phyloP scores from a whole-genome alignment of 306 rosid genomes.

The Parietaria judaica region DNA sequence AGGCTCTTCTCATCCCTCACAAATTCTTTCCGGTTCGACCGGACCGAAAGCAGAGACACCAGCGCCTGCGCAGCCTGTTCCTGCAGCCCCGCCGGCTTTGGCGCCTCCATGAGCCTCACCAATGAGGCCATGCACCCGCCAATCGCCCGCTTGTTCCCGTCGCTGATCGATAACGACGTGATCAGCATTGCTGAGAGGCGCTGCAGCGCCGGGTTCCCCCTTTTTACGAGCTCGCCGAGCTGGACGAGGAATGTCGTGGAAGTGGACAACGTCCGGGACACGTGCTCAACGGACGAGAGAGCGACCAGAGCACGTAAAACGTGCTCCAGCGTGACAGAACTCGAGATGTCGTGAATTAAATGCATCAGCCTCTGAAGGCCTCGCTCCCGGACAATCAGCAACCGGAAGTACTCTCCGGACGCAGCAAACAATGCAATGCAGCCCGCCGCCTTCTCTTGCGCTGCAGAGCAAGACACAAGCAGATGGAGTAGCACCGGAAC shows the following conservation, averaged over 20 bases:
- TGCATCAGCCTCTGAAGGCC: constrained; percentile 40
- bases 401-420: constrained; percentile 41
- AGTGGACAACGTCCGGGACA: constrained; percentile 28
- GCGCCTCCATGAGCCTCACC: constrained; percentile 50
- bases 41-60: constrained; percentile 30
- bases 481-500: constrained; percentile 36
- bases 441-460: constrained; percentile 40
- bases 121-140: constrained; percentile 38
- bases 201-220: constrained; percentile 33
- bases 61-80: constrained; percentile 40
- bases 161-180: constrained; percentile 26
- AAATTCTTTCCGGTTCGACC: constrained; percentile 46
- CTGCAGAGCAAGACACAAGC: constrained; percentile 25
- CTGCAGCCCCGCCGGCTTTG: constrained; percentile 46
- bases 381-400: constrained; percentile 33
- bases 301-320: constrained; percentile 31
- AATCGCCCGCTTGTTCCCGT: constrained; percentile 53
- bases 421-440: constrained; percentile 34
- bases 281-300: constrained; percentile 34
- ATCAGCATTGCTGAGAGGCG: constrained; percentile 39
- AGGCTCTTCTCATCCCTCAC: constrained; percentile 48
- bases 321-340: constrained; percentile 30
- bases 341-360: constrained; percentile 36
- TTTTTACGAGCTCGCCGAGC: constrained; percentile 38
- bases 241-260: constrained; percentile 35